Percentiles rank a stretch among this genome's conserved stretches.
Conservation (phyloP, 495 filamentous ascomycete genomes). For the Diplogelasinospora grovesii region DNA sequence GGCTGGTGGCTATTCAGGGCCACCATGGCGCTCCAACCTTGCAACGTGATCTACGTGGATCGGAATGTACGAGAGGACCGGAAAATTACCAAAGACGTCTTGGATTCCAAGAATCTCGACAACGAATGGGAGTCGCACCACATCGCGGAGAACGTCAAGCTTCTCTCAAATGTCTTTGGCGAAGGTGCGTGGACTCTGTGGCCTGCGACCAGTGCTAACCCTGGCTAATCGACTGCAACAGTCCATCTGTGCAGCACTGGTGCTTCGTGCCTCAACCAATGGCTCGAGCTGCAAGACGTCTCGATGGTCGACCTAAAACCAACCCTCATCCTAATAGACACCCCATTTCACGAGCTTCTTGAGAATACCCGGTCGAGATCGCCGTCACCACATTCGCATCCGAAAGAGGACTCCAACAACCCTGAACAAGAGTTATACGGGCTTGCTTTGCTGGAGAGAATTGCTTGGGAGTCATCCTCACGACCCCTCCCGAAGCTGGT, state of each 20-base stretch:
- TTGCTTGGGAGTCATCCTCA: conserved; percentile 63
- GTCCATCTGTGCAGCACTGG: conserved; percentile 70
- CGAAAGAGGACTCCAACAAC: conserved; percentile 27
- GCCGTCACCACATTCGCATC: conserved; percentile 38
- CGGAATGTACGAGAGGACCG: conserved; percentile 61
- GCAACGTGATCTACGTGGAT: conserved; percentile 80
- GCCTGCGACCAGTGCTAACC: conserved; percentile 18
- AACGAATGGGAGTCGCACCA: conserved; percentile 25
- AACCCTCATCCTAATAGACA: conserved; percentile 70
- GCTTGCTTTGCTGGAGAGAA: conserved; percentile 57
- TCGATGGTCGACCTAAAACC: conserved; percentile 59
- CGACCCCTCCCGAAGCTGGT: conserved; percentile 67
- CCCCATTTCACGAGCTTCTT: conserved; percentile 47
- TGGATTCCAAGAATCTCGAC: background rate
- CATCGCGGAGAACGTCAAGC: conserved; percentile 41
- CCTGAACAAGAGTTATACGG: conserved; percentile 57
- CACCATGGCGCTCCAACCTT: conserved; percentile 63
- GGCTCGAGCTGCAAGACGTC: conserved; percentile 59
- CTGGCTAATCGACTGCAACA: conserved; percentile 22
- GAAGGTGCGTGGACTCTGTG: conserved; percentile 35
- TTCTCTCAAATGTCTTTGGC: conserved; percentile 43
- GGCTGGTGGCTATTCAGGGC: conserved; percentile 39
- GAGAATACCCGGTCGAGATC: conserved; percentile 26
- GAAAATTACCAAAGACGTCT: conserved; percentile 8
- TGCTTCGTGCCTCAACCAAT: conserved; percentile 60